A percentile compares a stretch with the other conserved stretches of the same genome.
phyloP scores from a whole-genome alignment of 352 stramenopile genomes.

The Pythium coloratum region DNA sequence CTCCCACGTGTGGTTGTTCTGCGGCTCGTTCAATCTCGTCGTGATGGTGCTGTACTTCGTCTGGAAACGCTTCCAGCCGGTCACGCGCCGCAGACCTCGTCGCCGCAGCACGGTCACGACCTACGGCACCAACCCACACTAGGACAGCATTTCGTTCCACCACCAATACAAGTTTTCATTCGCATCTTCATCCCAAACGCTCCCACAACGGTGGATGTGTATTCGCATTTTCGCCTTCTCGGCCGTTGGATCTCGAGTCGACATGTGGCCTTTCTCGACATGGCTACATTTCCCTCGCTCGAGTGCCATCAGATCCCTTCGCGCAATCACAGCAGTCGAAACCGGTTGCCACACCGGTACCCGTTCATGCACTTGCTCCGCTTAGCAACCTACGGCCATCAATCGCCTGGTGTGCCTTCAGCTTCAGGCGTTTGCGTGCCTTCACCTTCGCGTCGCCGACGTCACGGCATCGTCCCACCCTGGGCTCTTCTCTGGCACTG shows the following conservation, averaged over 20 bases:
- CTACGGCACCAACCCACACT: conserved; percentile 25
- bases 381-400: background rate
- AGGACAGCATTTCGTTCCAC: conserved; percentile 1
- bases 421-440: background rate
- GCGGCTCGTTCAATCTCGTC: conserved; percentile 62
- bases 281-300: conserved; percentile 20
- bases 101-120: conserved; percentile 8
- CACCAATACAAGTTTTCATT: background rate
- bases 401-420: conserved; percentile 2
- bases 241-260: background rate
- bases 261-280: conserved; percentile 1
- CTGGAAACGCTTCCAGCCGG: conserved; percentile 62
- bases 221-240: background rate
- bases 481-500: conserved; percentile 23
- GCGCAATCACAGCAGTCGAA: background rate
- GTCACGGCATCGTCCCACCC: background rate
- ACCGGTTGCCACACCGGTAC: background rate
- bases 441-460: background rate
- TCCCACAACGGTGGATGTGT: background rate
- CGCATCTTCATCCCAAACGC: background rate
- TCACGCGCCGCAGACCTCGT: conserved; percentile 6
- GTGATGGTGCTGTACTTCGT: conserved; percentile 59
- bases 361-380: background rate
- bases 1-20: conserved; percentile 68
- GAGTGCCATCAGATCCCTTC: conserved; percentile 15